Base-by-base conservation (phyloP, 805 yeast species). In the Ogataea pini region DNA sequence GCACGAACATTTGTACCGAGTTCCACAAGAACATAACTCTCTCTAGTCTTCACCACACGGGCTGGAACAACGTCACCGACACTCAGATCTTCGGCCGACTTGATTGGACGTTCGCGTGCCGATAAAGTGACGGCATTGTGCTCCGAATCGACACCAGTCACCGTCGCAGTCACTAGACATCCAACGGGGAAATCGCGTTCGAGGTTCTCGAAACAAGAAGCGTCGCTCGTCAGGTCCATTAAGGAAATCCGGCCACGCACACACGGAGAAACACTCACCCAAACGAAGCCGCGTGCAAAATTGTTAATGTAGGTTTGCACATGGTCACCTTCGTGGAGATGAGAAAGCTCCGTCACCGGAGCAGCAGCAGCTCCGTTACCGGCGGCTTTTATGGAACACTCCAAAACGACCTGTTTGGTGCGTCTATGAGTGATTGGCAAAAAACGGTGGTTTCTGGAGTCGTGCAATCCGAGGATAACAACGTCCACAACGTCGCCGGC, bases 381-480 rank as follows among this genome's bases (percentile, higher is more conserved):
- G 34, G 34, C 64, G 42, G 76, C 72, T 49, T 77, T 77, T 20
- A 80, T 72, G 17, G 86, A 76, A 50, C 90, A 72, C 67, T 89
- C 96, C 45, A 86, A 64, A 12, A 86, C 75, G 9, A 76, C 65
- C 41, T 79, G 76, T 50, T 79, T 78, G 22, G 80, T 75, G 36
- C 76, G 72, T 45, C 75, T 77, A 57, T 80, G 85, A 17, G 87
- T 75, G 17, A 83, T 71, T 20, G 94, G 86, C 50, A 83, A 66
- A 67, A 83, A 87, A 47, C 75, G 77, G 59, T 85, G 89, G 49
- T 76, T 82, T 50, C 83, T 78, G 7, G 82, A 73, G 64, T 89
- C 92, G 63, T 83, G 90, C 65, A 68, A 82, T 2, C 97, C 97
- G 56, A 89, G 76, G 16, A 91, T 77, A 59, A 78, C 80, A 24